Base-by-base conservation (phyloP, 768 basidiomycete species). In the Tricholoma sp. region DNA sequence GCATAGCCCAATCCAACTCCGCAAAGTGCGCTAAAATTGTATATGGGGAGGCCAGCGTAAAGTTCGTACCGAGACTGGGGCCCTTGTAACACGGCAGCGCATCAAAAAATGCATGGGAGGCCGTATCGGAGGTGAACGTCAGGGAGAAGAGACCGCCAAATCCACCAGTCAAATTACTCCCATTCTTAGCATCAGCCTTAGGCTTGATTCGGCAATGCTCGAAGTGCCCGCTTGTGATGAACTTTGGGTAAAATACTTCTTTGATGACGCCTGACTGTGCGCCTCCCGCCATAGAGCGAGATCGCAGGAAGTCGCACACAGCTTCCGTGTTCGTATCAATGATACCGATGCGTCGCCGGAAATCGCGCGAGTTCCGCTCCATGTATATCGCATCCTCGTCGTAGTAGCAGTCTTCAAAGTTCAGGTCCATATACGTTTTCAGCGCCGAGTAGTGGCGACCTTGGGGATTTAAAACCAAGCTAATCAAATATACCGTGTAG, bases 311-410 rank as follows among this genome's bases (percentile, higher is more conserved):
- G 55, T 90, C 87, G 70, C 93, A 95, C 56, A 95, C 76, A 45
- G 81, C 82, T 67, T 92, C 86, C 3, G 95, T 78, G 69, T 96
- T 98, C 31, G 71, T 69, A 69, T 98, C 92, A 71, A 96, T 92
- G 54, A 76, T 69, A 55, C 76, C 76, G 62, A 94, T 80, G 55
- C 96, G 91, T 7, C 74, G 77, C 52, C 79, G 73, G 76, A 96
- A 98, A 73, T 97, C 87, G 52, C 96, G 91, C 16, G 96, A 98
- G 73, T 99, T 99, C 62, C 95, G 89, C 69, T 99, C 96, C 89
- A 99, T 90, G 78, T 86, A 96, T 56, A 98, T 84, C 41, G 91
- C 94, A 66, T 99, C 96, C 69, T 94, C 91, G 65, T 83, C 79
- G 62, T 88, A 98, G 74, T 92, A 98, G 21, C 76, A 74, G 67